A percentile compares a stretch with the other conserved stretches of the same genome.
phyloP scores from a whole-genome alignment of 768 basidiomycete genomes.

The Trametes cingulata region DNA sequence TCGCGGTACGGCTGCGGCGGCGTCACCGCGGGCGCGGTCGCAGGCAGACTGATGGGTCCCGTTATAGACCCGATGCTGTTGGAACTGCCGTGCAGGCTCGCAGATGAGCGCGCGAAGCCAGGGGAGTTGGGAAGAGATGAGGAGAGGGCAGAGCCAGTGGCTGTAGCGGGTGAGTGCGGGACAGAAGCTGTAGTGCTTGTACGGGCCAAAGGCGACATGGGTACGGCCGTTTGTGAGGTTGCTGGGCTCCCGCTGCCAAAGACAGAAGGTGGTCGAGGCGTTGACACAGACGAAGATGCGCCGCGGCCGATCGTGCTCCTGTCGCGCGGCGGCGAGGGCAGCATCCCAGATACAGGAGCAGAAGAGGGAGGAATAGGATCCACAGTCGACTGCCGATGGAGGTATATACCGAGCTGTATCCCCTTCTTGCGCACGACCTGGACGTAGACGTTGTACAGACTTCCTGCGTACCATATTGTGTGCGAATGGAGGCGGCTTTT shows the following conservation, averaged over 20 bases:
- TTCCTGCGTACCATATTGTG: constrained; percentile 90
- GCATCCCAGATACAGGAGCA: constrained; percentile 37
- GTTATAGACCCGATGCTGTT: constrained; percentile 10
- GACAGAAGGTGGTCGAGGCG: constrained; percentile 16
- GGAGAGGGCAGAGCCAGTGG: constrained; percentile 5
- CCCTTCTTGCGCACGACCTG: constrained; percentile 85
- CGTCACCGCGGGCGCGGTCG: constrained; percentile 45
- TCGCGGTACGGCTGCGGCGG: constrained; percentile 77
- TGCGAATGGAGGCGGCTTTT: constrained; percentile 82
- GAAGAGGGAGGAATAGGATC: constrained; percentile 80
- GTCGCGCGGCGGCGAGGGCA: constrained; percentile 8
- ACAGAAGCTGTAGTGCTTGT: constrained; percentile 42
- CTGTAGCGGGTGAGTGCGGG: constrained; percentile 18
- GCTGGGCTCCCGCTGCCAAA: neutral
- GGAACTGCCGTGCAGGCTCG: constrained; percentile 19
- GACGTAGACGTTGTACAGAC: constrained; percentile 85
- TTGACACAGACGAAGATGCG: constrained; percentile 16
- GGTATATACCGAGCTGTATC: constrained; percentile 81
- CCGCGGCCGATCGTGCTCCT: constrained; percentile 10
- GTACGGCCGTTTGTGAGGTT: neutral
- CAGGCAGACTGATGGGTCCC: constrained; percentile 35
- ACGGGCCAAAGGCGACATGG: constrained; percentile 24
- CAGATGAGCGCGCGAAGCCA: constrained; percentile 13
- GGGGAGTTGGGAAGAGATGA: constrained; percentile 6
- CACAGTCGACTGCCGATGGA: constrained; percentile 81